A percentile compares a stretch with the other conserved stretches of the same genome.
These are phyloP conservation scores for Cadophora luteo-olivacea DNA, from an alignment of 2,329 filamentous ascomycete genomes.

Conservation along the genomic window DNA sequence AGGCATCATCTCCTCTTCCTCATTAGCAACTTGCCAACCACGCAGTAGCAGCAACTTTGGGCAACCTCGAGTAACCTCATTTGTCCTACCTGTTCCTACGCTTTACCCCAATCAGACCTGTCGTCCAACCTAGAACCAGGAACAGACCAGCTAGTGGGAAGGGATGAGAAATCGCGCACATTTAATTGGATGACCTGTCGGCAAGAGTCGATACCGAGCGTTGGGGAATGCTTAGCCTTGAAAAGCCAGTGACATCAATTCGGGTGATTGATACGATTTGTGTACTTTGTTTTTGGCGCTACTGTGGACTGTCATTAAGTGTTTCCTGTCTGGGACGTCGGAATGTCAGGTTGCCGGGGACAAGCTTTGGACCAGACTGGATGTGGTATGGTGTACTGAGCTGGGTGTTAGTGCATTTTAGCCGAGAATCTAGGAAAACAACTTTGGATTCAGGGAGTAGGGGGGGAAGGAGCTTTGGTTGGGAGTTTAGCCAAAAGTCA, in stretches of 20 bases:
- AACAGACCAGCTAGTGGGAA: neutral
- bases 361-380: neutral
- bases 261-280: too few species aligned
- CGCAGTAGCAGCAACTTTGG: neutral
- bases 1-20: neutral
- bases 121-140: neutral
- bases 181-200: neutral
- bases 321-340: neutral
- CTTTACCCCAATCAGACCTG: neutral
- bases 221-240: neutral
- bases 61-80: neutral
- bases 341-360: neutral
- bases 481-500: neutral
- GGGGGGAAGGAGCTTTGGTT: neutral
- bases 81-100: neutral
- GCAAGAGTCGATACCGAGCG: neutral
- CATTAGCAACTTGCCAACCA: neutral
- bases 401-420: slow-evolving; percentile 33
- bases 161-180: neutral
- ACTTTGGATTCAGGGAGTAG: neutral
- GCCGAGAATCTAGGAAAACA: slow-evolving; percentile 34
- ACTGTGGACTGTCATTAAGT: neutral
- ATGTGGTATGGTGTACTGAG: neutral
- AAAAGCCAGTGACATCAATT: neutral
- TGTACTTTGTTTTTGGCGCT: neutral